phyloP scores from a whole-genome alignment of 768 basidiomycete species.

The Rhodocollybia butyracea region DNA sequence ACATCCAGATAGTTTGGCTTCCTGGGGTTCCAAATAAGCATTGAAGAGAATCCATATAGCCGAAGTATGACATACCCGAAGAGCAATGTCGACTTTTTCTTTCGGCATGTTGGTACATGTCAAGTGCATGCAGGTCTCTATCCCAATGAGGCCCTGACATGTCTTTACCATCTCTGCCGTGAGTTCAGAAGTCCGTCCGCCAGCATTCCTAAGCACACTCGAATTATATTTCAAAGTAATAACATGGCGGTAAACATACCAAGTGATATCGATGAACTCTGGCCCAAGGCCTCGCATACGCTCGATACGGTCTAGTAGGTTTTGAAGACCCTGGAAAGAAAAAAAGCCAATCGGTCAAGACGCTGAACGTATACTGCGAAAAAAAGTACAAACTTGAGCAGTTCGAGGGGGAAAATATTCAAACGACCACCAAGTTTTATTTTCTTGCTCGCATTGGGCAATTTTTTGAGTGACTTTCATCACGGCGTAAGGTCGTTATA shows the following conservation, averaged over 20 bases:
- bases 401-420: constrained; percentile 98
- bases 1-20: constrained; percentile 86
- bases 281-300: constrained; percentile 95
- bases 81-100: constrained; percentile 89
- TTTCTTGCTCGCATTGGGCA: constrained; percentile 77
- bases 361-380: background rate
- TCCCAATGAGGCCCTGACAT: constrained; percentile 87
- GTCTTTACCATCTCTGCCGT: constrained; percentile 94
- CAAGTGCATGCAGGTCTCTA: constrained; percentile 98
- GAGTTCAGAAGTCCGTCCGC: constrained; percentile 91
- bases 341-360: too few relatives aligned
- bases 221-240: background rate
- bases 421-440: constrained; percentile 96
- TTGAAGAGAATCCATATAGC: background rate
- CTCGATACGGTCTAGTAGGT: constrained; percentile 96
- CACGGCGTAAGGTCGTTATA: constrained; percentile 19
- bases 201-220: constrained; percentile 75
- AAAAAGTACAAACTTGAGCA: constrained; percentile 63
- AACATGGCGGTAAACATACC: constrained; percentile 47
- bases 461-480: constrained; percentile 98
- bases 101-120: constrained; percentile 99
- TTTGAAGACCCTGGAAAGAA: constrained; percentile 75
- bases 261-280: constrained; percentile 98
- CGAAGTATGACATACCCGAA: constrained; percentile 58
- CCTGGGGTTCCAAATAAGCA: constrained; percentile 40